Evolutionary conservation across 257 asterid species (phyloP), one percentile per base, ranked within the genome.

Genomic region (Solanum habrochaites): DNA sequence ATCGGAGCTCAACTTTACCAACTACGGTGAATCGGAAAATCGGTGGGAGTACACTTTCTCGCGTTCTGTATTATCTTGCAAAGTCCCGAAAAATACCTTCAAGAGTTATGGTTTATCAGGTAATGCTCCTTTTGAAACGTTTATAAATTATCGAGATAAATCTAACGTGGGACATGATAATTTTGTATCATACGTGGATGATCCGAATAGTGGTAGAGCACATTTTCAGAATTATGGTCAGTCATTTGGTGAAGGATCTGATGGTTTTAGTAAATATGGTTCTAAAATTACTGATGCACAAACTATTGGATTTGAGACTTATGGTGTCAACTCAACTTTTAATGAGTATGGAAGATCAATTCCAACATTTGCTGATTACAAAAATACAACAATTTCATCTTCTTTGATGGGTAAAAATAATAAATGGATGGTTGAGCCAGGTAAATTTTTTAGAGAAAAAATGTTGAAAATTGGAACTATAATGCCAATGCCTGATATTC

Each of bases 401-500:
- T 82, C 91, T 5, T 11, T 90, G 2, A 56, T 58, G 62, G 10
- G 60, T 52, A 52, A 52, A 52, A 94, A 89, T 82, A 91, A 89
- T 32, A 78, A 83, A 74, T 93, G 96, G 98, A 90, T 91, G 98
- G 90, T 92, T 62, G 98, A 95, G 91, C 96, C 98, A 0, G 99
- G 98, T 2, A 97, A 92, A 85, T 97, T 97, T 85, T 97, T 95
- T 82, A 80, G 96, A 32, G 98, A 97, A 84, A 83, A 92, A 60
- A 92, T 91, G 96, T 71, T 96, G 90, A 93, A 89, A 83, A 84
- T 84, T 29, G 98, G 98, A 7, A 88, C 88, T 1, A 70, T 92
- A 20, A 92, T 96, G 97, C 95, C 97, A 0, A 95, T 96, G 99
- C 99, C 99, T 0, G 98, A 96, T 90, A 91, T 96, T 32, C 89